Evolutionary conservation across 2,329 filamentous ascomycete species (phyloP).

Genomic region (Simplicillium sp.): DNA sequence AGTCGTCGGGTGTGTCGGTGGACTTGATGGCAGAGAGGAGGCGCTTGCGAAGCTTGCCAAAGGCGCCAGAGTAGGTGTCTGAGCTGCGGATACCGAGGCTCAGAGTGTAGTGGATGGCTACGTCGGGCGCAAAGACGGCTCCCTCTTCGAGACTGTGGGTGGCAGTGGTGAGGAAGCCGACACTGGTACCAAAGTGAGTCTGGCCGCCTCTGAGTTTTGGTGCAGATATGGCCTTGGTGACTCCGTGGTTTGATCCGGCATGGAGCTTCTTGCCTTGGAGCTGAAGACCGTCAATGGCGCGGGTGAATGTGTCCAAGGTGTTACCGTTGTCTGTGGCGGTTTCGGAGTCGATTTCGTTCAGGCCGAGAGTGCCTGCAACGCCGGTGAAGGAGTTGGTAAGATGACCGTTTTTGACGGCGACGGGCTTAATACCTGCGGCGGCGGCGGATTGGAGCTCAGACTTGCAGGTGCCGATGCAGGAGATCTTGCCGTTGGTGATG

Average conservation of each 20-base stretch:
- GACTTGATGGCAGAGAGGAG: conserved; percentile 39
- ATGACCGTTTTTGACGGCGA: conserved; percentile 49
- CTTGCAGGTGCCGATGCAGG: conserved; percentile 45
- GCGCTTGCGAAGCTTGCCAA: conserved; percentile 42
- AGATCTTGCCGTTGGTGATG: conserved; percentile 41
- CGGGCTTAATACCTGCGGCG: conserved; percentile 20
- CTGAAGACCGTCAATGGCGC: conserved; percentile 46
- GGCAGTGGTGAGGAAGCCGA: conserved; percentile 46
- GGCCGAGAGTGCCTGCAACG: conserved; percentile 49
- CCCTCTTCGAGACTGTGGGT: conserved; percentile 33
- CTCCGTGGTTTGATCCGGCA: conserved; percentile 42
- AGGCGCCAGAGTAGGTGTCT: conserved; percentile 46
- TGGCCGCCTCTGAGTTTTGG: conserved; percentile 32
- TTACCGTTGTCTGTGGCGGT: conserved; percentile 41
- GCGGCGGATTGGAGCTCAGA: conserved; percentile 29
- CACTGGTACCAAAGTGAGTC: conserved; percentile 46
- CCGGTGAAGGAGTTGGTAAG: conserved; percentile 51
- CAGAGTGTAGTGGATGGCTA: conserved; percentile 50
- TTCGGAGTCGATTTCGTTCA: conserved; percentile 55
- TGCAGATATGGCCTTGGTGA: conserved; percentile 49
- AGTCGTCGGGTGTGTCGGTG: conserved; percentile 28
- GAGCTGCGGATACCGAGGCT: conserved; percentile 24
- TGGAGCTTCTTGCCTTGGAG: conserved; percentile 47
- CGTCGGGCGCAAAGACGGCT: conserved; percentile 44
- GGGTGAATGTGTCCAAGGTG: conserved; percentile 38